Base-by-base conservation (phyloP, 2,329 filamentous ascomycete genomes). In the Diaporthe destruens region DNA sequence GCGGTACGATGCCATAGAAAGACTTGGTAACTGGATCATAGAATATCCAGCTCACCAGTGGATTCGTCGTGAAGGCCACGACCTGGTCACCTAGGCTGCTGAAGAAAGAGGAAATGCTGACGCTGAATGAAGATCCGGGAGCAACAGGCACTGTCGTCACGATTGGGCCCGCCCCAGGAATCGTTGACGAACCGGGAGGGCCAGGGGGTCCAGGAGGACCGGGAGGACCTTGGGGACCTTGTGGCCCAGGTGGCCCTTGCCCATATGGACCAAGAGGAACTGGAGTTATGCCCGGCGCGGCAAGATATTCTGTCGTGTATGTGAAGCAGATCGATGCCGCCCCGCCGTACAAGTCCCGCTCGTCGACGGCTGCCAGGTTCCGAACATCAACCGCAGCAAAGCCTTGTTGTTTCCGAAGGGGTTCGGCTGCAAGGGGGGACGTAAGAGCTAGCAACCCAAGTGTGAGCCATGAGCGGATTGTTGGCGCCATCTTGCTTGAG, bases 1-100 rank as follows among this genome's bases (percentile, higher is more conserved):
- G 1, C 20, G 67, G 67, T 7, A 70, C 55, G 11, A 51, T 18
- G 4, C 67, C 67, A 49, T 53, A 70, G 32, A 70, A 70, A 16
- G 67, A 61, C 29, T 47, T 34, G 51, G 67, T 70, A 20, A 70
- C 67, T 14, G 67, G 67, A n/a, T 70, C 67, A 53, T 70, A 70
- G 42, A 42, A 51, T 29, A 70, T 2, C 16, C n/a, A 70, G 47
- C 29, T 54, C 44, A 53, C 44, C 2, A 14, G 25, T 39, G 55
- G 55, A 44, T 70, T 44, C 34, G 55, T 59, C 7, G 44, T 70
- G 44, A 70, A 70, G 36, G 44, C 18, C 18, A 44, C 44, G n/a
- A 70, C n/a, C 42, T 61, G 67, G 9, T 61, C 55, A 23, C 56
- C 55, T 3, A 39, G 29, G 29, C 32, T 32, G 55, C 44, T 25